Conservation (phyloP, 768 basidiomycete species). For the Amanita subjunquillea region DNA sequence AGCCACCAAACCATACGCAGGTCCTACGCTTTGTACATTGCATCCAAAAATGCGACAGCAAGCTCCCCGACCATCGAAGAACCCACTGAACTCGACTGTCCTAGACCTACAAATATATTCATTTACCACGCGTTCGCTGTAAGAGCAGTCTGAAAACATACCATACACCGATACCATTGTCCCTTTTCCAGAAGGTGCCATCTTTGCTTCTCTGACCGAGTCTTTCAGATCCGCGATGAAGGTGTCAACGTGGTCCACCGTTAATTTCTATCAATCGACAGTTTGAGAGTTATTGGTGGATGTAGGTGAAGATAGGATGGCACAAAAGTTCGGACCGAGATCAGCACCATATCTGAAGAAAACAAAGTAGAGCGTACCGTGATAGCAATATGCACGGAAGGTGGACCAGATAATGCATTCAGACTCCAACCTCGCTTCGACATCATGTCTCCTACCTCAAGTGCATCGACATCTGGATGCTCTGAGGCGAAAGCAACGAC, state of each 20-base stretch:
- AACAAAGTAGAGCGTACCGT: conserved; percentile 47
- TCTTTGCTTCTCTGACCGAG: conserved; percentile 61
- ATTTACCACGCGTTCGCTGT: neutral
- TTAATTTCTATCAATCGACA: conserved; percentile 49
- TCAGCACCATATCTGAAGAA: neutral
- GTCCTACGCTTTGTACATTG: conserved; percentile 65
- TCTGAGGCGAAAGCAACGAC: conserved; percentile 82
- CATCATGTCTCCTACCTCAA: conserved; percentile 90
- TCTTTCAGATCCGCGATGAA: conserved; percentile 82
- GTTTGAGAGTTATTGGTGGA: no score
- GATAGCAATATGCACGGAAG: conserved; percentile 87
- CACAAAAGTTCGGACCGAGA: neutral
- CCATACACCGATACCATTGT: conserved; percentile 91
- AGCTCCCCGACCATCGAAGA: conserved; percentile 70
- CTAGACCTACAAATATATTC: conserved; percentile 45
- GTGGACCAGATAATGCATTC: conserved; percentile 69
- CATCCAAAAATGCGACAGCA: conserved; percentile 73
- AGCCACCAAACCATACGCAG: neutral
- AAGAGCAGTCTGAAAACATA: conserved; percentile 24
- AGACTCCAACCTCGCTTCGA: conserved; percentile 82
- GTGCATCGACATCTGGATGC: conserved; percentile 54
- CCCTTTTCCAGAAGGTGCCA: conserved; percentile 58
- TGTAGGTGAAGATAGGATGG: no score
- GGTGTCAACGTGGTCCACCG: conserved; percentile 62
- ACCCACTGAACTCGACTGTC: conserved; percentile 74